Conservation (phyloP, 139 green algal species). For the Mychonastes homosphaera region DNA sequence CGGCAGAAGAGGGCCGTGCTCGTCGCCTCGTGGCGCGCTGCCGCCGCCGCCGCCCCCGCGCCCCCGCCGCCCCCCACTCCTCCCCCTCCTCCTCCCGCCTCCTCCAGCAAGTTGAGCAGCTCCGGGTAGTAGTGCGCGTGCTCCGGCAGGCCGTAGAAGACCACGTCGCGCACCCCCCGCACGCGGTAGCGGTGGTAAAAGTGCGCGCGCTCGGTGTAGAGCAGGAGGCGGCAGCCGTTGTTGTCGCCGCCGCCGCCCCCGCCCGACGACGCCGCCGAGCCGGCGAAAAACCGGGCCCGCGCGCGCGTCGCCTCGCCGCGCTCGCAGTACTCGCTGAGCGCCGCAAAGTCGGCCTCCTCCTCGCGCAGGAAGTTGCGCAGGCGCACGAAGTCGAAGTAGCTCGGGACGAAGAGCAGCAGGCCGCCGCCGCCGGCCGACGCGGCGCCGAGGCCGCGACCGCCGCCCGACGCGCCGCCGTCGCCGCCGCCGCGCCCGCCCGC, state of each 20-base stretch:
- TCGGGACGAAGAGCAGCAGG: conserved; percentile 70
- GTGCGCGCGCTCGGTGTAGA: conserved; percentile 91
- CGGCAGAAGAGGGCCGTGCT: conserved; percentile 46
- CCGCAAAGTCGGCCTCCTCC: conserved; percentile 44
- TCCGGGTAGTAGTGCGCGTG: conserved; percentile 73
- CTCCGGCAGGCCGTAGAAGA: conserved; percentile 80
- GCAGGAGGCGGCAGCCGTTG: too few relatives aligned
- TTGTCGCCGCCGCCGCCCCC: too few relatives aligned
- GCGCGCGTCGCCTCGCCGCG: conserved; percentile 32
- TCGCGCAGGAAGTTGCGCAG: conserved; percentile 44
- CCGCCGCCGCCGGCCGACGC: conserved; percentile 30
- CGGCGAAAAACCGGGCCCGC: conserved; percentile 65
- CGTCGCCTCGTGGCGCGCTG: conserved; percentile 23
- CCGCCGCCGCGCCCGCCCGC: conserved; percentile 31
- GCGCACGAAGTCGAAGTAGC: conserved; percentile 95
- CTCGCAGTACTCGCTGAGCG: conserved; percentile 75
- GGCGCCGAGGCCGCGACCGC: too few relatives aligned
- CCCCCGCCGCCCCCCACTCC: neutral
- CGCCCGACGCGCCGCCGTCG: neutral
- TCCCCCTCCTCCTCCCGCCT: neutral
- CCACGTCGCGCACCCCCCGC: conserved; percentile 62
- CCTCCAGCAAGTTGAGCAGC: conserved; percentile 57
- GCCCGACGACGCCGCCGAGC: too few relatives aligned
- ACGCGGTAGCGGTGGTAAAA: conserved; percentile 83
- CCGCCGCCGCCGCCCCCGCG: neutral